Conservation (phyloP, 768 basidiomycete genomes). For the Xerocomellus amylosporus region DNA sequence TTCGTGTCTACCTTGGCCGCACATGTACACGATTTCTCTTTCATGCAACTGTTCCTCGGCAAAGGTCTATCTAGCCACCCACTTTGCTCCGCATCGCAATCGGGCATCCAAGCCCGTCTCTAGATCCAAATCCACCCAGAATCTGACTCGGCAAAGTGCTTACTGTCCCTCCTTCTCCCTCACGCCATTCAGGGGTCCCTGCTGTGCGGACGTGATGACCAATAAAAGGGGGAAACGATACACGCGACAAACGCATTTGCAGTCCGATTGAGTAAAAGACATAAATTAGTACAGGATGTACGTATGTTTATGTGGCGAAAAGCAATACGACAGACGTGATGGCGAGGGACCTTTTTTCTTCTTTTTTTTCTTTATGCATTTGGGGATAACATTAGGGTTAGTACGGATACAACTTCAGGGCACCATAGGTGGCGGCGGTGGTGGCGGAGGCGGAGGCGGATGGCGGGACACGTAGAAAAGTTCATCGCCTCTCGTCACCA, state of each 20-base stretch:
- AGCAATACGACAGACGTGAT: not conserved
- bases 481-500: slow-evolving; percentile 14
- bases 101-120: too few species aligned
- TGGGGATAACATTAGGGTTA: not conserved
- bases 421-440: not conserved
- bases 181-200: too few species aligned
- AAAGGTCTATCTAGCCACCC: too few species aligned
- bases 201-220: not conserved
- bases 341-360: not conserved
- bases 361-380: not conserved
- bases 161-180: too few species aligned
- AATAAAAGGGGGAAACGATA: not conserved
- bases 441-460: slow-evolving; percentile 5
- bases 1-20: too few species aligned
- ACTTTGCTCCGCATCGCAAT: too few species aligned
- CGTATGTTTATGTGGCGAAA: not conserved
- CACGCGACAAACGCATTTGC: not conserved
- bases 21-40: too few species aligned
- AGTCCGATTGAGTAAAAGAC: not conserved
- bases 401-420: not conserved
- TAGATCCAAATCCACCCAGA: too few species aligned
- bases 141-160: too few species aligned
- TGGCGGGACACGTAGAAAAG: not conserved
- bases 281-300: not conserved
- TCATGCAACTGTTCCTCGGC: too few species aligned